Base-by-base conservation (phyloP, 352 stramenopile species). In the Phytopythium litorale region DNA sequence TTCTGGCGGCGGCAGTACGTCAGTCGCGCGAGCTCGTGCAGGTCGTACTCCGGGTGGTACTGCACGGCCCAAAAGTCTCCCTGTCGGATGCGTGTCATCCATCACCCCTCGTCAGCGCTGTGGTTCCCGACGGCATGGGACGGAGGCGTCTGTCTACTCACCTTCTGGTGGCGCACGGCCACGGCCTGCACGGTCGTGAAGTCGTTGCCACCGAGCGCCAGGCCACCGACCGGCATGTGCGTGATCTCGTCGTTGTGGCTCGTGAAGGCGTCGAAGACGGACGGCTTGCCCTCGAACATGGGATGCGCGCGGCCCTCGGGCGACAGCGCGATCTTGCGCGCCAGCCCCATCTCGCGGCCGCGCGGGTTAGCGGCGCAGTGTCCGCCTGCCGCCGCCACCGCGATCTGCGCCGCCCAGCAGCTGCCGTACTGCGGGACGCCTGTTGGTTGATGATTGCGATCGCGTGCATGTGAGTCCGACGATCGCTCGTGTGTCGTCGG, bases 21-120 rank as follows among this genome's bases (percentile, higher is more conserved):
- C 49, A 94, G 66, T 1, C 82, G 78, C 30, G 82, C 84, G 28
- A 94, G 76, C 64, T 94, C 84, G 60, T 91, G 82, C 30, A 94
- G 63, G 58, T 94, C 79, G 70, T 94, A 94, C 70, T 94, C 84
- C 4, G 82, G 82, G 56, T 94, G 85, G 60, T 94, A 94, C 57
- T 94, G 85, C n/a, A 94, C 74, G 48, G 66, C 79, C 85, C 85
- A 94, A 52, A 94, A 94, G 21, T 94, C 82, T 43, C 85, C 84
- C 66, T 90, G 13, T 9, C 23, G 7, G 7, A 4, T 28, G 7
- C 3, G n/a, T 7, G 16, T 12, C 43, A 28, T 28, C 25, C 43
- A 28, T 28, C 25, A 28, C 25, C 3, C 25, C n/a, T 51, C 2
- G 45, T 51, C 45, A 51, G 46, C 9, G 35, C 35, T 38, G 7